Evolutionary conservation across 176 grass and related monocot species (phyloP).

Genomic region (Oryza meyeriana): DNA sequence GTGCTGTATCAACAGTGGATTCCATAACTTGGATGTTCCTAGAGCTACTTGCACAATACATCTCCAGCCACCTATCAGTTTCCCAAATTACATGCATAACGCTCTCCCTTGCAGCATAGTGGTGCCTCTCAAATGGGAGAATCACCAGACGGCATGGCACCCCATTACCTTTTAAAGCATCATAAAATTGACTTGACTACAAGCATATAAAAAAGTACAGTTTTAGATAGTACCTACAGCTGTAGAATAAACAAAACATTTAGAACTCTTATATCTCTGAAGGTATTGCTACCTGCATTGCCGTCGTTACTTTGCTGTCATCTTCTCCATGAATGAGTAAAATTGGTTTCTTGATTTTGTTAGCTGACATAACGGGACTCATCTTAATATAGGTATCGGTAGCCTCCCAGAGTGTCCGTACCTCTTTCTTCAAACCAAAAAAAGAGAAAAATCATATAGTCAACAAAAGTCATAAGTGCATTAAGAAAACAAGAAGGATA

Average conservation of each 20-base stretch:
- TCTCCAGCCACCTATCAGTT: slow-evolving; percentile 77
- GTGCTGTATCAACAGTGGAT: slow-evolving; percentile 26
- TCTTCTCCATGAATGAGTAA: slow-evolving; percentile 85
- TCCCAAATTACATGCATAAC: slow-evolving; percentile 92
- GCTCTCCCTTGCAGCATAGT: slow-evolving; percentile 73
- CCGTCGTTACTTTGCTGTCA: slow-evolving; percentile 77
- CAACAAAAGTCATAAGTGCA: not conserved
- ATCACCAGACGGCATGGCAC: slow-evolving; percentile 66
- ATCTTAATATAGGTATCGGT: slow-evolving; percentile 75
- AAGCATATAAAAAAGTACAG: not conserved
- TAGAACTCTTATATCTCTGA: slow-evolving; percentile 14
- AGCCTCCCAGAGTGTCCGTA: slow-evolving; percentile 80
- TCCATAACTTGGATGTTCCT: slow-evolving; percentile 23
- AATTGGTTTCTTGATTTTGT: slow-evolving; percentile 86
- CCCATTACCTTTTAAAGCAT: slow-evolving; percentile 86
- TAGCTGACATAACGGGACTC: slow-evolving; percentile 87
- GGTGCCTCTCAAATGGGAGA: slow-evolving; percentile 74
- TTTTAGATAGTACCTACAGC: slow-evolving; percentile 2
- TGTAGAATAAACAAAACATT: not conserved
- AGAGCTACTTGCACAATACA: slow-evolving; percentile 55
- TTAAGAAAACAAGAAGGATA: not conserved
- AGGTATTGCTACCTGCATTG: slow-evolving; percentile 66
- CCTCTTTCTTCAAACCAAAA: slow-evolving; percentile 63
- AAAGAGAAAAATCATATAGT: not conserved
- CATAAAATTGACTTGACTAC: slow-evolving; percentile 77